Evolutionary conservation across 768 basidiomycete genomes (phyloP).

Genomic region (Tricholoma furcatifolium): DNA sequence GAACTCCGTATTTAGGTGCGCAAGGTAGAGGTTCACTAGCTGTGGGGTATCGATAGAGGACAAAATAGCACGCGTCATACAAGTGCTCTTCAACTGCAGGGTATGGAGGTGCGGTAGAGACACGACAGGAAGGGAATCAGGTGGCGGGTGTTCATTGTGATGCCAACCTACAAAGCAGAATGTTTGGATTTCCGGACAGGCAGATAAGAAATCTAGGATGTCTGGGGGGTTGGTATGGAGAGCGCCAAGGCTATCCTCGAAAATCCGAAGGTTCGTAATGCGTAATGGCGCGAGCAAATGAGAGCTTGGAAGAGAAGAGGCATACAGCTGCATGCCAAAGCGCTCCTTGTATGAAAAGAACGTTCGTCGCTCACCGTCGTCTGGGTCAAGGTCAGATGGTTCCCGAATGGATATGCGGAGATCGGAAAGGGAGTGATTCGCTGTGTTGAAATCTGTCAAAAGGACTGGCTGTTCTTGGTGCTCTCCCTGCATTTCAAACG

Average conservation of each 20-base stretch:
- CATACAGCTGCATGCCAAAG: slow-evolving; percentile 45
- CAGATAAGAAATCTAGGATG: slow-evolving; percentile 59
- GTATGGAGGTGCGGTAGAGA: slow-evolving; percentile 58
- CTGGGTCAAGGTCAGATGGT: slow-evolving; percentile 24
- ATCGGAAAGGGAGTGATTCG: slow-evolving; percentile 28
- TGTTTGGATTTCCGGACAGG: slow-evolving; percentile 59
- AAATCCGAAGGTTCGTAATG: slow-evolving; percentile 58
- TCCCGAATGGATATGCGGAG: slow-evolving; percentile 38
- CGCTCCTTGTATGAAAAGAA: slow-evolving; percentile 28
- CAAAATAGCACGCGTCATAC: slow-evolving; percentile 62
- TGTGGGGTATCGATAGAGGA: slow-evolving; percentile 62
- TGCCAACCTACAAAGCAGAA: slow-evolving; percentile 58
- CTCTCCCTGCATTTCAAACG: slow-evolving; percentile 44
- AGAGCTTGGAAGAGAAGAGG: slow-evolving; percentile 49
- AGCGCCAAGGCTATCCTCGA: slow-evolving; percentile 40
- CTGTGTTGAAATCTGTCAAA: slow-evolving; percentile 21
- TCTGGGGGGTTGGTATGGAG: slow-evolving; percentile 43
- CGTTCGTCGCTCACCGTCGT: slow-evolving; percentile 21
- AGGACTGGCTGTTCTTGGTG: slow-evolving; percentile 33
- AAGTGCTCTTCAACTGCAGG: slow-evolving; percentile 56
- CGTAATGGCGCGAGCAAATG: slow-evolving; percentile 43
- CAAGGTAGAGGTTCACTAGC: slow-evolving; percentile 59
- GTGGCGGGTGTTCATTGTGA: slow-evolving; percentile 37
- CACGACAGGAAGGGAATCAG: slow-evolving; percentile 38
- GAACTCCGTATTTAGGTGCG: slow-evolving; percentile 67